Base-by-base conservation (phyloP, 768 basidiomycete genomes). In the Amanita jacksonii region DNA sequence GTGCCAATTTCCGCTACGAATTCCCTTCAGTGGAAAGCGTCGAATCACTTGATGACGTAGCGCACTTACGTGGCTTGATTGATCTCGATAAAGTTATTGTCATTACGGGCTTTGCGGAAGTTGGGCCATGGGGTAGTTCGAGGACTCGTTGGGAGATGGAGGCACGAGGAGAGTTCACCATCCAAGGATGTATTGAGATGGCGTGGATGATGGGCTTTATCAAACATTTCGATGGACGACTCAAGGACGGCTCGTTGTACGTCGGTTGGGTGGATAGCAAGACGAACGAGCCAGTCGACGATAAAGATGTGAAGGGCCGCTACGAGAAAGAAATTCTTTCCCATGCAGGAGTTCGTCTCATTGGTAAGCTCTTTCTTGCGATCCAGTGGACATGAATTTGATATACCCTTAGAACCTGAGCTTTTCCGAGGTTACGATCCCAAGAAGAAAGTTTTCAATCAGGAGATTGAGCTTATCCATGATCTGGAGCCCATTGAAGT, bases 81-180 rank as follows among this genome's bases (percentile, higher is more conserved):
- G 96, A 98, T 59, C 72, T 98, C 18, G 96, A 99, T 51, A 93
- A 94, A 65, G 93, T 97, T 47, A 69, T 91, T 48, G 96, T 99
- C 46, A 72, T 97, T 57, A 94, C 96, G 34, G 96, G 96, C 49
- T 98, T 89, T 61, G 94, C 86, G 24, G 96, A 99, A 62, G 90
- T 98, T 40, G 86, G 96, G 2, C 96, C 96, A 9, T 99, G 94
- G 93, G 96, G 96, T 52, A 92, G 89, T 57, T 86, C 94, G 12
- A 81, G 96, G 47, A 99, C 96, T 2, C 80, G 96, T 47, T 99
- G 96, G 96, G 96, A 99, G 68, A 98, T 99, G 92, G 96, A 99
- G 60, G 93, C 92, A 36, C 76, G 80, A 36, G 94, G 96, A n/a
- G 82, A 94, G 57, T 85, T 98, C 63, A 92, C 93, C 1, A 93